Conservation (phyloP, 306 rosid species). For the Fragaria nilgerrensis region DNA sequence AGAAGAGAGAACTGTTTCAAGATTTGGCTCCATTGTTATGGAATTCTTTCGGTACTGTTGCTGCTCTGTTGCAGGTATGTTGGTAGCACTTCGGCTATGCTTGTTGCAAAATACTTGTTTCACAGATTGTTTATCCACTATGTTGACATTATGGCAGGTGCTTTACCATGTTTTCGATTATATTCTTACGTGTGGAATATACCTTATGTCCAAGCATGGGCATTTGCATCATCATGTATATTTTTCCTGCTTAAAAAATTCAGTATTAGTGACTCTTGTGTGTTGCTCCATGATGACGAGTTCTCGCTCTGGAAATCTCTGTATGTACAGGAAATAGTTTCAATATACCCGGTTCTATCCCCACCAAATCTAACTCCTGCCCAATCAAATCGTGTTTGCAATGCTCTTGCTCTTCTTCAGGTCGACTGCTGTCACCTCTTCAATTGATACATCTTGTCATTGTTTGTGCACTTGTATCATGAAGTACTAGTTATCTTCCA, state of each 20-base stretch:
- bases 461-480: background rate
- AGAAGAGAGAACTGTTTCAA: constrained; percentile 95
- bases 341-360: constrained; percentile 72
- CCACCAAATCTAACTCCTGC: constrained; percentile 63
- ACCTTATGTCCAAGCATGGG: background rate
- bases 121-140: background rate
- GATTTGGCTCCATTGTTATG: constrained; percentile 94
- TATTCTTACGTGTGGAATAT: background rate
- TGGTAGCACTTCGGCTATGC: constrained; percentile 9
- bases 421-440: constrained; percentile 31
- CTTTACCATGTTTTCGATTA: background rate
- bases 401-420: constrained; percentile 91
- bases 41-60: constrained; percentile 97
- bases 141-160: background rate
- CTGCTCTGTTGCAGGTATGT: constrained; percentile 73
- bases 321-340: constrained; percentile 63
- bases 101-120: background rate
- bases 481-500: background rate
- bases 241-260: constrained; percentile 12
- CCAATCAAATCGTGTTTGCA: constrained; percentile 88
- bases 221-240: background rate
- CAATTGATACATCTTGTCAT: background rate
- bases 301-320: background rate
- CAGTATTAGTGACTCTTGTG: background rate
- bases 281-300: background rate